These are phyloP conservation scores for Yarrowia sp. DNA, from an alignment of 805 yeast species.

Conservation along the genomic window DNA sequence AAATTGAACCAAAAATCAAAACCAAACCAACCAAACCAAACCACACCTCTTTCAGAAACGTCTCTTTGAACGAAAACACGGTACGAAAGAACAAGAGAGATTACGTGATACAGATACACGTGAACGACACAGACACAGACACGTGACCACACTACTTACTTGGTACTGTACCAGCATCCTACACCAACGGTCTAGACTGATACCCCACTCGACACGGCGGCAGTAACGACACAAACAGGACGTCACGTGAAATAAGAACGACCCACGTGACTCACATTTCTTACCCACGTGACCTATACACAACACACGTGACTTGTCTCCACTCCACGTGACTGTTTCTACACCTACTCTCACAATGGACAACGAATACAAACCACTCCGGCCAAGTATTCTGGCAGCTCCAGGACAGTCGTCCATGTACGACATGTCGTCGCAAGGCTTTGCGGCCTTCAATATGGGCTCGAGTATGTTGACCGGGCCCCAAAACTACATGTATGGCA, in stretches of 20 bases:
- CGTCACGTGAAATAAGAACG: background rate
- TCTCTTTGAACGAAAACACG: too few relatives aligned
- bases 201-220: background rate
- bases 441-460: background rate
- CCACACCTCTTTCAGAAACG: too few relatives aligned
- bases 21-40: background rate
- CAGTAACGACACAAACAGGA: too few relatives aligned
- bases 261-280: background rate
- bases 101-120: background rate
- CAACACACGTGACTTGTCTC: background rate
- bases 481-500: background rate
- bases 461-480: slow-evolving; percentile 3
- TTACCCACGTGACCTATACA: background rate
- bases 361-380: slow-evolving; percentile 10
- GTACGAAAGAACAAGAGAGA: background rate
- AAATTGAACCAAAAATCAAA: background rate
- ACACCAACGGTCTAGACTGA: background rate
- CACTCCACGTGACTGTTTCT: background rate
- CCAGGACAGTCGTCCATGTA: slow-evolving; percentile 22
- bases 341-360: background rate
- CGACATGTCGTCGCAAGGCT: slow-evolving; percentile 22
- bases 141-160: background rate
- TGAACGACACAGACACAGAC: background rate
- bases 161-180: too few relatives aligned
- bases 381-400: slow-evolving; percentile 21